These are phyloP conservation scores for Bocquillonia castaneifolia DNA, from an alignment of 441 rosid species.

Conservation along the genomic window DNA sequence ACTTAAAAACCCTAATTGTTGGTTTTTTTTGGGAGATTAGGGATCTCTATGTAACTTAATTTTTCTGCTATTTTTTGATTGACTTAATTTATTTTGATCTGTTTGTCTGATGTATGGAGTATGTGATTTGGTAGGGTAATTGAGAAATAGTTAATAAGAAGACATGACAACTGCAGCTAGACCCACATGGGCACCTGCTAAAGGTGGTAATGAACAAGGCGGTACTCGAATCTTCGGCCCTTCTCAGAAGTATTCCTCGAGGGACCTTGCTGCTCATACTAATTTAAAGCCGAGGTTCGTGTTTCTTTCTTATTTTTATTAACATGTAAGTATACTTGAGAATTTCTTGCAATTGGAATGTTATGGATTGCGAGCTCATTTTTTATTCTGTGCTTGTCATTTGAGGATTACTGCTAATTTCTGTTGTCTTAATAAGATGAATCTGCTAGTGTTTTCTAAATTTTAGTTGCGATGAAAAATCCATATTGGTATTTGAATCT, in stretches of 20 bases:
- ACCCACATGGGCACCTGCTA: constrained; percentile 98
- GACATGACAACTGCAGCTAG: constrained; percentile 92
- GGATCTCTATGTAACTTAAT: too few species aligned
- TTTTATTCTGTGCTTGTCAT: neutral
- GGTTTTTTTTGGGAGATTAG: too few species aligned
- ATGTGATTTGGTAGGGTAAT: neutral
- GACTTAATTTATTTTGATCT: neutral
- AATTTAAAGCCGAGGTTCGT: constrained; percentile 72
- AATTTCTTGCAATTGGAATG: neutral
- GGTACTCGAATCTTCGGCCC: constrained; percentile 94
- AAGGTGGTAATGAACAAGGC: constrained; percentile 97
- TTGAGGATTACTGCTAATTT: neutral
- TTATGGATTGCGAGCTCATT: neutral
- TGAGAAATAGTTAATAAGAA: constrained; percentile 10
- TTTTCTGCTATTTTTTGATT: neutral
- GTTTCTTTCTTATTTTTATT: constrained; percentile 5
- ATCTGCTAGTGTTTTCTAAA: neutral
- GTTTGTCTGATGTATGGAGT: neutral
- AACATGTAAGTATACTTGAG: neutral
- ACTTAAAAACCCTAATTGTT: neutral
- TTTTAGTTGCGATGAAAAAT: neutral
- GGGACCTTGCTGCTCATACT: constrained; percentile 92
- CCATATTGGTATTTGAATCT: neutral
- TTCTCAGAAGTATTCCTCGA: constrained; percentile 88
- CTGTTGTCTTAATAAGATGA: neutral